phyloP scores from a whole-genome alignment of 768 basidiomycete genomes.

The Russula sp. region DNA sequence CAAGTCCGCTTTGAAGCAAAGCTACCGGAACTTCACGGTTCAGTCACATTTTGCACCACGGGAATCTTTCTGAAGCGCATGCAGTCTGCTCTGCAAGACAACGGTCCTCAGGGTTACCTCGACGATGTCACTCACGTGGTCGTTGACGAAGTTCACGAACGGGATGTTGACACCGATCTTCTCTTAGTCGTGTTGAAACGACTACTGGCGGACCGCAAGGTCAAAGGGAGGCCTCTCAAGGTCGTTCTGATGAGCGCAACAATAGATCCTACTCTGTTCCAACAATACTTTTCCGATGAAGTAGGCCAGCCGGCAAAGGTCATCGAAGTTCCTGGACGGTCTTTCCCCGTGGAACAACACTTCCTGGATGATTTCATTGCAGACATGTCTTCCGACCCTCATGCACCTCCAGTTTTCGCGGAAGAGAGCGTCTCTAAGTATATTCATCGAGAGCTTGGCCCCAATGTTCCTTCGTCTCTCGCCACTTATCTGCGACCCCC shows the following conservation, averaged over 20 bases:
- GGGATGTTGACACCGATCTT: conserved; percentile 90
- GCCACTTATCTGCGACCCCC: conserved; percentile 23
- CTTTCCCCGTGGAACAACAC: conserved; percentile 80
- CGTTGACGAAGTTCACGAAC: conserved; percentile 95
- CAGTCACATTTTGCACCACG: conserved; percentile 89
- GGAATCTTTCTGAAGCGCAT: conserved; percentile 86
- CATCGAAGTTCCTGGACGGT: conserved; percentile 85
- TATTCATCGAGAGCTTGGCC: conserved; percentile 62
- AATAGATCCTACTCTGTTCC: conserved; percentile 87
- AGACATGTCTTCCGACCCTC: conserved; percentile 43
- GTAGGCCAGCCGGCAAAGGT: conserved; percentile 59
- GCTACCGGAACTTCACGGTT: conserved; percentile 74
- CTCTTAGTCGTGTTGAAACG: conserved; percentile 87
- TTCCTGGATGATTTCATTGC: conserved; percentile 78
- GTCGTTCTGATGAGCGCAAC: conserved; percentile 95
- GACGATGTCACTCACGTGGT: conserved; percentile 86
- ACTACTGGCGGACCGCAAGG: conserved; percentile 68
- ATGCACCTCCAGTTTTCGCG: conserved; percentile 59
- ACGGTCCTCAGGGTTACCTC: conserved; percentile 42
- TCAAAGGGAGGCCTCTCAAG: conserved; percentile 70
- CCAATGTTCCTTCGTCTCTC: conserved; percentile 31
- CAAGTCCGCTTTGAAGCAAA: conserved; percentile 89
- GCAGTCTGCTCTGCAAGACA: conserved; percentile 64
- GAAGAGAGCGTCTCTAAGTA: conserved; percentile 73
- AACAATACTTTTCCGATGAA: conserved; percentile 75